Evolutionary conservation across 228 moss, liverwort and hornwort species (phyloP).

Genomic region (Sphagnum fallax): DNA sequence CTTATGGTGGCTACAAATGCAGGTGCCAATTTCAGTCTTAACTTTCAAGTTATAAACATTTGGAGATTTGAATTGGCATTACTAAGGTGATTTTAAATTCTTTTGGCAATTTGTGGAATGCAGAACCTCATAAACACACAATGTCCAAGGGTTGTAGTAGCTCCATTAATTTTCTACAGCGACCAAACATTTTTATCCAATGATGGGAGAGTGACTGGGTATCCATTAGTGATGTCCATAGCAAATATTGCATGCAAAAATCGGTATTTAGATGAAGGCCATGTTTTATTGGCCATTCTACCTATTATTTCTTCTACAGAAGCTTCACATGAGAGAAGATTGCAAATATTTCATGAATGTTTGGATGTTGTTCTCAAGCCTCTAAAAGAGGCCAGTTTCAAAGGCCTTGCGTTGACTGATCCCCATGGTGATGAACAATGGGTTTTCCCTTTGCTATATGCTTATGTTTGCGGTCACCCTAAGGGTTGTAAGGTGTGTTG

Average conservation of each 20-base stretch:
- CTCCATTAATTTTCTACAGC: slow-evolving; percentile 4
- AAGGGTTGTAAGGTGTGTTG: slow-evolving; percentile 7
- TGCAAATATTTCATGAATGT: slow-evolving; percentile 7
- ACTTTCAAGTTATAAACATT: too few relatives aligned
- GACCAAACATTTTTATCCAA: slow-evolving; percentile 4
- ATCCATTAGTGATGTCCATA: slow-evolving; percentile 4
- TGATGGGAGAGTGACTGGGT: slow-evolving; percentile 5
- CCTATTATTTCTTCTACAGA: neutral
- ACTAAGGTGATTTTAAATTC: neutral
- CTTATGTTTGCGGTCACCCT: slow-evolving; percentile 5
- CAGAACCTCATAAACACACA: slow-evolving; percentile 1
- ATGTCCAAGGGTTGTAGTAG: neutral
- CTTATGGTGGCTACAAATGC: slow-evolving; percentile 1
- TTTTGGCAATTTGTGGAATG: neutral
- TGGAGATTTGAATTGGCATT: neutral
- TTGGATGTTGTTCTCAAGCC: neutral
- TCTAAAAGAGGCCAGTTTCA: slow-evolving; percentile 1
- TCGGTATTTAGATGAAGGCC: slow-evolving; percentile 7
- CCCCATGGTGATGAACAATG: slow-evolving; percentile 4
- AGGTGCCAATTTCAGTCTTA: neutral
- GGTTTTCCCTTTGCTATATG: slow-evolving; percentile 6
- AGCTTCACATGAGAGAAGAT: neutral
- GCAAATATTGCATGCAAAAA: slow-evolving; percentile 8
- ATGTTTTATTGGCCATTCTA: slow-evolving; percentile 3
- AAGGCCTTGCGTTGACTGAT: slow-evolving; percentile 1